Base-by-base conservation (phyloP, 2,329 filamentous ascomycete genomes). In the Claviceps africana region DNA sequence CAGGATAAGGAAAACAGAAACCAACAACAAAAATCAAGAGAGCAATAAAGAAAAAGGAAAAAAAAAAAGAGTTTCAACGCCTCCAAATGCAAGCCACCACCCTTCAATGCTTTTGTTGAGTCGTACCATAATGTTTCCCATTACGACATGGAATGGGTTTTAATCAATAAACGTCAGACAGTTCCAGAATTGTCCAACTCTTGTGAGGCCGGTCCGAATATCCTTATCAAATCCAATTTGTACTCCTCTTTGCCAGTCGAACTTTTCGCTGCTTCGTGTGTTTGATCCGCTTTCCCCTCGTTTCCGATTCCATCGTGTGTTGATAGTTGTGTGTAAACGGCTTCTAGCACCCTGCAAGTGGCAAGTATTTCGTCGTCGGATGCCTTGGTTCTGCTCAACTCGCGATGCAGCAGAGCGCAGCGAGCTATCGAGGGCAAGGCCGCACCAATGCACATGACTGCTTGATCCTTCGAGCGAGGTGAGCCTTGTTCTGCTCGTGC, bases 51-150 rank as follows among this genome's bases (percentile, higher is more conserved):
- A 11, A 47, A 47, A 40, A 45, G 51, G 42, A 53, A 42, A 55
- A 56, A 19, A 47, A 35, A 40, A 47, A 56, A 56, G 61, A 59
- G 53, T 52, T 53, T 58, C 60, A 69, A 69, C 67, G 65, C 67
- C 67, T 60, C 62, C 60, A 56, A 62, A 69, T 69, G 67, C 66
- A 47, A 69, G 61, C 61, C 62, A 57, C 62, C 60, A 53, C 56
- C 61, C 61, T 59, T 52, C 37, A 52, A 58, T 57, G 57, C 56
- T 64, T 62, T 64, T 49, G 40, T 55, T 48, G 51, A 55, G 37
- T 51, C 48, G 45, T 46, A 48, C 48, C 48, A 51, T 40, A 51
- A 22, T 40, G 42, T 31, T 19, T 48, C 37, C 47, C 31, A 42
- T 50, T 9, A 52, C 50, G 39, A 30, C 19, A 15, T 39, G 21